Base-by-base conservation (phyloP, 257 asterid species). In the Forsythia suspensa region DNA sequence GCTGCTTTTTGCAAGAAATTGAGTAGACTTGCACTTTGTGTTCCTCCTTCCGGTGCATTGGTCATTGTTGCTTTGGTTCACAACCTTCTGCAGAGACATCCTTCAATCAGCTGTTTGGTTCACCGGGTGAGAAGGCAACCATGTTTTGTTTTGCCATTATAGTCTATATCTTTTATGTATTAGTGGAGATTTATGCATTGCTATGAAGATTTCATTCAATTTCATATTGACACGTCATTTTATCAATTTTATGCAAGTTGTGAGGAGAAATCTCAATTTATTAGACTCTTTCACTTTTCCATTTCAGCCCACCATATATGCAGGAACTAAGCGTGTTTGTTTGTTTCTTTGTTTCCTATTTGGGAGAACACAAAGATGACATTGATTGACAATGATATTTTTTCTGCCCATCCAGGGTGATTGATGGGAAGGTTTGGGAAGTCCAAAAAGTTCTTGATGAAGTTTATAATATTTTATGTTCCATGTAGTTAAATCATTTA, bases 21-120 rank as follows among this genome's bases (percentile, higher is more conserved):
- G 86, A 92, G 99, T 79, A 90, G 97, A 79, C 91, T 96, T 73
- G 92, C 95, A 34, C 91, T 92, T 79, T 81, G 85, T 68, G 88
- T 88, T 68, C 95, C 98, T 79, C 96, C 99, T 39, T 91, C 98
- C 40, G 97, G 99, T 80, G 89, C 92, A 29, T 84, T 96, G 42
- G 87, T 96, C 76, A 88, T 90, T 74, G 81, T 86, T 85, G 96
- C 98, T 73, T 84, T 96, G 87, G 94, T 94, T 74, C 96, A 92
- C 89, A 96, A 94, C 91, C 97, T 94, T 82, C 89, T 95, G 46
- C 92, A 95, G 85, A 88, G 98, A 75, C 99, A 96, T 86, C 97
- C 97, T 78, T 96, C 99, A 78, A 91, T 94, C 78, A 90, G 83
- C 87, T 96, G 89, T 79, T 85, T 96, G 96, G 95, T 96, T 80